phyloP scores from a whole-genome alignment of 345 rosid genomes.

The Brassica incana region DNA sequence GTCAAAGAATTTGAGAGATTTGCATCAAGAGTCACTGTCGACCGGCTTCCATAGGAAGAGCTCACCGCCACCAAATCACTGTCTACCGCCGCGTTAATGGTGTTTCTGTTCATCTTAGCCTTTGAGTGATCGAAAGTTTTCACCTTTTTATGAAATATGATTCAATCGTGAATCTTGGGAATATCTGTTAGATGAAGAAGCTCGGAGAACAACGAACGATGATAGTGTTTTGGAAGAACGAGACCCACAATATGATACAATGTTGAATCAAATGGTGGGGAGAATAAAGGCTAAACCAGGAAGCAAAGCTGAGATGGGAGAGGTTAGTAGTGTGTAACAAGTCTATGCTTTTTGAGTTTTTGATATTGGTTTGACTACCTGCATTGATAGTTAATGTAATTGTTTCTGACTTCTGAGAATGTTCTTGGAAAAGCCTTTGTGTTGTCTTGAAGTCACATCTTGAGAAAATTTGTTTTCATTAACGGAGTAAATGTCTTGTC shows the following conservation, averaged over 20 bases:
- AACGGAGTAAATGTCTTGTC: neutral
- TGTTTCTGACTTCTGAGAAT: neutral
- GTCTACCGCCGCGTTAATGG: constrained; percentile 24
- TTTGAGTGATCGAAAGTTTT: constrained; percentile 32
- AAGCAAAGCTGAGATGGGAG: constrained; percentile 85
- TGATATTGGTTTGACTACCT: neutral
- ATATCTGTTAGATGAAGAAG: constrained; percentile 40
- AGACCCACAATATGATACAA: constrained; percentile 69
- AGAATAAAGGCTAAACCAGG: constrained; percentile 78
- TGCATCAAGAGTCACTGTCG: constrained; percentile 39
- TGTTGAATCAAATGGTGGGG: constrained; percentile 91
- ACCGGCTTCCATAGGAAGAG: constrained; percentile 39
- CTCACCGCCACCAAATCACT: constrained; percentile 40
- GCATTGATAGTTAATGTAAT: neutral
- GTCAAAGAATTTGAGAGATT: constrained; percentile 51
- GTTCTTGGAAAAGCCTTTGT: neutral
- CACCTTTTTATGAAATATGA: constrained; percentile 5
- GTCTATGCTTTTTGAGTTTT: neutral
- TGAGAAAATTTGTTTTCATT: neutral
- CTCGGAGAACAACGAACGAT: constrained; percentile 36
- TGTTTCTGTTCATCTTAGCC: constrained; percentile 24
- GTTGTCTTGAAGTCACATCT: neutral
- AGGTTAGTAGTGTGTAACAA: constrained; percentile 52
- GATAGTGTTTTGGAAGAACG: constrained; percentile 67
- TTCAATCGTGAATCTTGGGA: constrained; percentile 7